phyloP scores from a whole-genome alignment of 768 basidiomycete genomes.

The Agaricus sinodeliciosus region DNA sequence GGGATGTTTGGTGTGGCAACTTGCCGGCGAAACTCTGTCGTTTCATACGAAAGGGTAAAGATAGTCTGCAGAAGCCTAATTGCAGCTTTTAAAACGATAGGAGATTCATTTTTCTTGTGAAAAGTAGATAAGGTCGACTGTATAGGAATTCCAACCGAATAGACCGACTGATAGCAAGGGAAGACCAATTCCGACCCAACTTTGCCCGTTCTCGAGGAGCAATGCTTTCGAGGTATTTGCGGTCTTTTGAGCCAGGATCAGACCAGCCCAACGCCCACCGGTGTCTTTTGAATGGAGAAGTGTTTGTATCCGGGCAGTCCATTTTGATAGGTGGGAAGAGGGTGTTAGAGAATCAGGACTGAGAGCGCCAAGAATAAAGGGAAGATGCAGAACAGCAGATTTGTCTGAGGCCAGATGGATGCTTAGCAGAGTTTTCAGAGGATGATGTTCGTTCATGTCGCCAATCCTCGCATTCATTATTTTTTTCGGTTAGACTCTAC shows the following conservation, averaged over 20 bases:
- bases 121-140: conserved; percentile 16
- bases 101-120: conserved; percentile 63
- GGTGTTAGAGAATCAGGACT: conserved; percentile 45
- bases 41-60: conserved; percentile 50
- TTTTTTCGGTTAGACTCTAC: conserved; percentile 3
- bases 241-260: conserved; percentile 67
- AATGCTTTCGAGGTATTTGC: conserved; percentile 47
- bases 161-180: conserved; percentile 65
- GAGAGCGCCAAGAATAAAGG: conserved; percentile 52
- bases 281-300: conserved; percentile 72
- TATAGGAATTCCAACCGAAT: conserved; percentile 16
- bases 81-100: conserved; percentile 52
- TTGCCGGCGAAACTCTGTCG: conserved; percentile 81
- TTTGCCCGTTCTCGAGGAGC: conserved; percentile 65
- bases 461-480: background rate
- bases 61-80: conserved; percentile 59
- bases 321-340: conserved; percentile 67
- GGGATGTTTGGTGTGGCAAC: conserved; percentile 63
- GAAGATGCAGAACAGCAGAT: conserved; percentile 50
- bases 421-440: conserved; percentile 60
- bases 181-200: conserved; percentile 62
- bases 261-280: conserved; percentile 75
- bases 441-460: conserved; percentile 42
- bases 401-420: conserved; percentile 66
- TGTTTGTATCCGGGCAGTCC: conserved; percentile 67